Evolutionary conservation across 192 early-diverging fungal species (phyloP), one percentile per base, ranked within the genome.

Genomic region (Rhizophagus sp.): DNA sequence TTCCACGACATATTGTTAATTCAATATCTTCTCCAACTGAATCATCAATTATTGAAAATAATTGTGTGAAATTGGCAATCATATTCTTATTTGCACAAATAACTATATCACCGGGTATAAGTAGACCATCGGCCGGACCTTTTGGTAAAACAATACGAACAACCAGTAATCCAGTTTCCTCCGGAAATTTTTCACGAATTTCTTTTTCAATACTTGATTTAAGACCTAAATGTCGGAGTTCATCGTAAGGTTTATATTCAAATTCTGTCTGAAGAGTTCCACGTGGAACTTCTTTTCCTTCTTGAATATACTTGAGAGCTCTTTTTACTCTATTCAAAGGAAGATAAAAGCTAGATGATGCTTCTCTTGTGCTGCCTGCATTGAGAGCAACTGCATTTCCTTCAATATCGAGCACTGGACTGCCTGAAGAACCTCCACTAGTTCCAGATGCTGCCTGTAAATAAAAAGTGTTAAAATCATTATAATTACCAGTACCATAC

Each of bases 381-480:
- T 94, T 91, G 24, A 95, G 81, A 9, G 88, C 94, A 13, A 95
- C 90, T 10, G 94, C 94, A 78, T 90, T 81, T 2, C 94, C 94
- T 17, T 92, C 86, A 57, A 94, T 91, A 66, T 94, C 91, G 41
- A 95, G 84, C 22, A 95, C 93, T 3, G 94, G 93, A 75, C 89
- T 91, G 39, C 94, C 94, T 4, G 91, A 93, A 41, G 91, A 92
- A 6, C 94, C 94, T 67, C 93, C 93, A 75, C 90, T 93, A 17
- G 91, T 91, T 9, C 89, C 87, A 15, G 94, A 91, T 1, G 93
- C 90, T 0, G 93, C 91, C 83, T 94, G 92, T 13, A 94, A 82
- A 82, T 94, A 95, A 82, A 95, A 95, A 1, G 93, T 94, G 80
- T 94, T 95, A 79, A 94, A 90, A 65, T 95, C 94, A 68, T 91